Base-by-base conservation (phyloP, 2,329 filamentous ascomycete genomes). In the Ascochyta rabiei region DNA sequence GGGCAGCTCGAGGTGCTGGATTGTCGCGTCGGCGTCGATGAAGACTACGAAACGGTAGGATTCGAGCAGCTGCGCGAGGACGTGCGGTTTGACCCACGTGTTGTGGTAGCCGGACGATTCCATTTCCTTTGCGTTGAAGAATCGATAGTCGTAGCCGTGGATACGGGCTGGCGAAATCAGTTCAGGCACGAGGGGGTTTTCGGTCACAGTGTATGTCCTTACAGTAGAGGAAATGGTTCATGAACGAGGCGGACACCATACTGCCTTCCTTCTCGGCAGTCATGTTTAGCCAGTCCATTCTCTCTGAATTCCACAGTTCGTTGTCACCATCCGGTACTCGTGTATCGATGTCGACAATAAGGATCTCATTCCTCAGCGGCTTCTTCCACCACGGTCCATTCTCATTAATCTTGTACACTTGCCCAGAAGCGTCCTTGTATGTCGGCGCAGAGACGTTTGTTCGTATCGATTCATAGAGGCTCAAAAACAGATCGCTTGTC, bases 61-160 rank as follows among this genome's bases (percentile, higher is more conserved):
- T 21, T 70, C 65, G n/a, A 80, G 65, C 1, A 77, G 71, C 18
- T 77, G 67, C 33, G 70, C 67, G 23, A 80, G 65, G 10, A 73
- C 69, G 8, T 75, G 72, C 0, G 79, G 75, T 57, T 79, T 78
- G 34, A 76, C 72, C 79, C 79, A 81, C 7, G 77, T 79, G 19
- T 72, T 68, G 43, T 73, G 64, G 34, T 74, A 74, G 40, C 73
- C 71, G 8, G 63, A 42, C 9, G 24, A 23, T 12, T 53, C 50
- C 39, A 75, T 71, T 5, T 71, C 62, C 10, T 67, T 60, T 3
- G 76, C 75, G 28, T 74, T 73, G 16, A 78, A 72, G 47, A 77
- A 74, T n/a, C 76, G 77, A 58, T 80, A 80, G 46, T 79, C 75
- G 57, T 80, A 80, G 2, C 78, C 77, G 52, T 69, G 62, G 21